phyloP scores from a whole-genome alignment of 768 basidiomycete genomes.

The Sarcomyxa edulis region DNA sequence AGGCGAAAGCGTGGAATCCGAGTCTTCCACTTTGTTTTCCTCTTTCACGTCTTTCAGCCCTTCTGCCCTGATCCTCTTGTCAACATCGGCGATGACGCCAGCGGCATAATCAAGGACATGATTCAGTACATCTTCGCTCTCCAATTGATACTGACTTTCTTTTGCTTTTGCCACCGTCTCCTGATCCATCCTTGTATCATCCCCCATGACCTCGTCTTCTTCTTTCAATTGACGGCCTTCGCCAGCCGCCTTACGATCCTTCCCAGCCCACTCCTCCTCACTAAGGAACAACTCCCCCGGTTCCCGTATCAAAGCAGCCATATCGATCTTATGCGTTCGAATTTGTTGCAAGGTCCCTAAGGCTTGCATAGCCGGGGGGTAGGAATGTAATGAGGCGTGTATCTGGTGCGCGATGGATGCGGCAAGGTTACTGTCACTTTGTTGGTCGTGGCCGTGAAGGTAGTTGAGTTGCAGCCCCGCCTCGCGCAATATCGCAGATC shows the following conservation, averaged over 20 bases:
- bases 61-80: constrained; percentile 13
- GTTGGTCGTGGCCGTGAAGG: constrained; percentile 7
- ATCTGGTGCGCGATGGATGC: constrained; percentile 28
- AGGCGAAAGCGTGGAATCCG: constrained; percentile 5
- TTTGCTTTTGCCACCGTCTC: constrained; percentile 11
- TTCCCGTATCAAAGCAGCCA: constrained; percentile 41
- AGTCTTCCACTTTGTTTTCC: constrained; percentile 7
- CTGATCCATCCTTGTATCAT: constrained; percentile 14
- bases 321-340: constrained; percentile 43
- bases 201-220: too few species aligned
- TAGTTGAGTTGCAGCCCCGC: constrained; percentile 26
- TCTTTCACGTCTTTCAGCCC: constrained; percentile 17
- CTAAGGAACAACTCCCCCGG: constrained; percentile 45
- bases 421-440: constrained; percentile 8
- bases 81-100: constrained; percentile 41
- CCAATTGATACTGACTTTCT: constrained; percentile 15
- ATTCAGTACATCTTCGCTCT: constrained; percentile 44
- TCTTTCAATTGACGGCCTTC: not conserved
- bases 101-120: constrained; percentile 57
- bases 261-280: constrained; percentile 49
- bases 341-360: constrained; percentile 37
- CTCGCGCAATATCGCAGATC: constrained; percentile 39
- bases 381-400: constrained; percentile 32
- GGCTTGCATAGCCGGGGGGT: constrained; percentile 34
- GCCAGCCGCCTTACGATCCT: constrained; percentile 22